Percentiles rank a stretch among this genome's conserved stretches.
These are phyloP conservation scores for Intubia oerlemansii DNA, from an alignment of 2,329 filamentous ascomycete species.

Conservation along the genomic window DNA sequence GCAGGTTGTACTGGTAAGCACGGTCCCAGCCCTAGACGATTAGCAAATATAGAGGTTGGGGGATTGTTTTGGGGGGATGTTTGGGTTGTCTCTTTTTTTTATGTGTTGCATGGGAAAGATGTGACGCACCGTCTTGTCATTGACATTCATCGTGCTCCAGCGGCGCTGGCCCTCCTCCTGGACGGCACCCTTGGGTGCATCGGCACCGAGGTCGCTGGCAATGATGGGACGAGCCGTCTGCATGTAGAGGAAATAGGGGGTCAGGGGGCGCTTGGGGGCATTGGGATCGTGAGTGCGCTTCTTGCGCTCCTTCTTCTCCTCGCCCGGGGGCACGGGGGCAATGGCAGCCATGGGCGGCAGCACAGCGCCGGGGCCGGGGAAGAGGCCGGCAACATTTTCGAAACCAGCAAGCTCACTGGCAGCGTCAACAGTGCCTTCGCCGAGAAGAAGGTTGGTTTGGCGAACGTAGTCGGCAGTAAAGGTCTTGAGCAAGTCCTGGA, in stretches of 20 bases:
- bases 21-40: constrained; percentile 37
- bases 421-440: constrained; percentile 32
- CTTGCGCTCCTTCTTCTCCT: constrained; percentile 75
- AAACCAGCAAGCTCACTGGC: constrained; percentile 26
- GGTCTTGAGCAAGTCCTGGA: constrained; percentile 59
- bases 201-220: constrained; percentile 52
- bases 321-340: constrained; percentile 21
- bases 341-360: constrained; percentile 15
- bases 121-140: constrained; percentile 43
- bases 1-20: constrained; percentile 45
- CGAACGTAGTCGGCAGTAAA: constrained; percentile 71
- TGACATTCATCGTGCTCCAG: constrained; percentile 57
- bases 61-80: no score
- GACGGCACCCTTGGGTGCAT: constrained; percentile 66
- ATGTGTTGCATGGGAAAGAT: no score
- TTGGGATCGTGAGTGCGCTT: constrained; percentile 77
- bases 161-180: constrained; percentile 70
- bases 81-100: no score
- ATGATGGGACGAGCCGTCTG: constrained; percentile 72
- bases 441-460: constrained; percentile 68
- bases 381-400: constrained; percentile 24
- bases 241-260: constrained; percentile 90
- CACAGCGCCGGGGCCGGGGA: constrained; percentile 15
- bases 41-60: neutral
- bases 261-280: constrained; percentile 82